Conservation (phyloP, 805 yeast species). For the Starmerella tilneyi region DNA sequence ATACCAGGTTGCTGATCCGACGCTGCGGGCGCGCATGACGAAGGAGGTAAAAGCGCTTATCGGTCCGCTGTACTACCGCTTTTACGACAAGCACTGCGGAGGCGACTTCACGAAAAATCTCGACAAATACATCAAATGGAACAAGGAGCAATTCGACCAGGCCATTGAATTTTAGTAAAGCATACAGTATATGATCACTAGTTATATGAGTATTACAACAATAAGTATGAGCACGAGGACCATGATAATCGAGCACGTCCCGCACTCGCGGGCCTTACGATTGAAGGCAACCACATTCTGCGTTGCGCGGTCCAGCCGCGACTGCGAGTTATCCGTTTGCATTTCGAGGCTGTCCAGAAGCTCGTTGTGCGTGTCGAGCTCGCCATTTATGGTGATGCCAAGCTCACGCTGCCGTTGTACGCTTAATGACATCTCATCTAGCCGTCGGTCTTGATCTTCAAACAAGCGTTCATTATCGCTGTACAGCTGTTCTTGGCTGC, state of each 20-base stretch:
- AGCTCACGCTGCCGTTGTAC: conserved; percentile 34
- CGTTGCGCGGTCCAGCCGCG: conserved; percentile 31
- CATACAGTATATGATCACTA: neutral
- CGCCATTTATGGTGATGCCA: conserved; percentile 33
- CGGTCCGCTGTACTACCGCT: conserved; percentile 72
- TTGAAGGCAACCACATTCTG: conserved; percentile 32
- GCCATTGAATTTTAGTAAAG: conserved; percentile 11
- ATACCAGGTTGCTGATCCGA: conserved; percentile 56
- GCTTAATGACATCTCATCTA: conserved; percentile 31
- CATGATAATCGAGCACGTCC: conserved; percentile 31
- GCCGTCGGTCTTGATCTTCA: conserved; percentile 34
- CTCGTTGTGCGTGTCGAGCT: conserved; percentile 32
- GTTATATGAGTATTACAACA: conserved; percentile 31
- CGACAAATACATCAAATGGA: conserved; percentile 58
- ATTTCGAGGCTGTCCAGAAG: conserved; percentile 34
- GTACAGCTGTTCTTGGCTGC: conserved; percentile 12
- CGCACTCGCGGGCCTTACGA: conserved; percentile 33
- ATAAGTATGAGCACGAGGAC: conserved; percentile 27
- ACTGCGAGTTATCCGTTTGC: conserved; percentile 31
- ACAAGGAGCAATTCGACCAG: conserved; percentile 35
- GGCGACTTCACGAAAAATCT: conserved; percentile 65
- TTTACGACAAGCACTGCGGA: conserved; percentile 62
- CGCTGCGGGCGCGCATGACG: conserved; percentile 50
- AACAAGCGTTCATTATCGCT: conserved; percentile 24
- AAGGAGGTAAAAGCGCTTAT: conserved; percentile 60